phyloP scores from a whole-genome alignment of 2,329 filamentous ascomycete genomes.

The Venturia aucupariae region DNA sequence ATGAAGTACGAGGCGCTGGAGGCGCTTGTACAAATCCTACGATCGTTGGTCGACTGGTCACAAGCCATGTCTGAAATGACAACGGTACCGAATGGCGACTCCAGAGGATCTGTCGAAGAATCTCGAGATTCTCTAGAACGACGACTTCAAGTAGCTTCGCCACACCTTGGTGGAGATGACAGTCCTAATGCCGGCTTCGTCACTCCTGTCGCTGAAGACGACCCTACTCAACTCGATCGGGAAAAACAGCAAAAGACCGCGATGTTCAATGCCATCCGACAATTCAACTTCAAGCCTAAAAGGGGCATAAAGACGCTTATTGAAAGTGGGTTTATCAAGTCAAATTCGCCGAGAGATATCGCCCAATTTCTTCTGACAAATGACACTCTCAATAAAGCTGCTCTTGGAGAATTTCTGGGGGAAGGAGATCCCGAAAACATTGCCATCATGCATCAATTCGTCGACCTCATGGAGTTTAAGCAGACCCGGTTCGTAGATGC shows the following conservation, averaged over 20 bases:
- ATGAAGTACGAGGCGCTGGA: constrained; percentile 86
- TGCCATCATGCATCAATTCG: constrained; percentile 96
- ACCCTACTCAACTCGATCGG: constrained; percentile 87
- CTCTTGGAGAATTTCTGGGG: constrained; percentile 88
- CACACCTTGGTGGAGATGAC: constrained; percentile 11
- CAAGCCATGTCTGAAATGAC: constrained; percentile 45
- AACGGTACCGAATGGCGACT: constrained; percentile 30
- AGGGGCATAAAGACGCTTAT: constrained; percentile 78
- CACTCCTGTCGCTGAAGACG: constrained; percentile 58
- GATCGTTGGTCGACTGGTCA: constrained; percentile 90
- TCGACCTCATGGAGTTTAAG: constrained; percentile 87
- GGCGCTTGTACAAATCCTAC: constrained; percentile 76
- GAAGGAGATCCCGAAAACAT: constrained; percentile 91
- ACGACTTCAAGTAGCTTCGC: constrained; percentile 44
- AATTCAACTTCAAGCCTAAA: constrained; percentile 98
- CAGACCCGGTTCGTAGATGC: constrained; percentile 90
- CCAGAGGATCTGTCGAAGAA: constrained; percentile 47
- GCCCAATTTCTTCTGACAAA: constrained; percentile 73
- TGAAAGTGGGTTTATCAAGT: constrained; percentile 77
- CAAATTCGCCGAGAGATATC: constrained; percentile 69
- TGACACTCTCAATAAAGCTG: constrained; percentile 79
- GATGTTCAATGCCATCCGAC: constrained; percentile 73
- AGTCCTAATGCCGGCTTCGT: constrained; percentile 16
- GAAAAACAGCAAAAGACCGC: constrained; percentile 93
- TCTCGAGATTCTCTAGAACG: constrained; percentile 66